Base-by-base conservation (phyloP, 148 eudicot species). In the Amaranthus hypochondriacus region DNA sequence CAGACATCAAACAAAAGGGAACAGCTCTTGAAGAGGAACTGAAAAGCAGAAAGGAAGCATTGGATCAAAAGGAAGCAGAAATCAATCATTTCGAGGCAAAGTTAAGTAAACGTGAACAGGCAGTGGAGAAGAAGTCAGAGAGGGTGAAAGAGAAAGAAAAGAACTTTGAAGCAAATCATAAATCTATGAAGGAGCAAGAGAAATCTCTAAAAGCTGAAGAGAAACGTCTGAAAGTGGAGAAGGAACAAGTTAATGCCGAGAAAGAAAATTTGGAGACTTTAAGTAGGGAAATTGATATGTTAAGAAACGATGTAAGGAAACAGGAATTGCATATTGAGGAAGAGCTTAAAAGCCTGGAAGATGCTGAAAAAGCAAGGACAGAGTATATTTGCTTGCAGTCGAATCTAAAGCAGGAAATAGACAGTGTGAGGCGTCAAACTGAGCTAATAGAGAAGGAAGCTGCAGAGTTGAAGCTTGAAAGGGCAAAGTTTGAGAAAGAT, bases 141-240 rank as follows among this genome's bases (percentile, higher is more conserved):
- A 89, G 96, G 74, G 66, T 89, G 53, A 91, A 89, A 76, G 98
- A 88, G 77, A 93, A 83, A 80, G 98, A 89, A 73, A 85, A 79
- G 81, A 88, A 92, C 56, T 66, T 82, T 79, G 99, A 92, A 47
- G 48, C 56, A 61, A 85, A 83, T 76, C 72, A 79, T 71, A 90
- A 89, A 80, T 76, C 73, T 64, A 64, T 82, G 70, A 88, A 86
- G 76, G 92, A 87, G 77, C 87, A 81, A 76, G 96, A 92, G 76
- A 87, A 85, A 75, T 52, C 62, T 70, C 51, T 88, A 21, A 83
- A 87, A 81, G 78, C 80, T 3, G 92, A 82, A 61, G 90, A 79
- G 78, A 89, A 84, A 75, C 83, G 56, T 48, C 66, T 90, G 76
- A 89, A 86, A 44, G 50, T 46, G 62, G 89, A 79, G 72, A 92